A percentile compares a stretch with the other conserved stretches of the same genome.
phyloP scores from a whole-genome alignment of 1,284 basidiomycete genomes.

The Fistulinella staudtii region DNA sequence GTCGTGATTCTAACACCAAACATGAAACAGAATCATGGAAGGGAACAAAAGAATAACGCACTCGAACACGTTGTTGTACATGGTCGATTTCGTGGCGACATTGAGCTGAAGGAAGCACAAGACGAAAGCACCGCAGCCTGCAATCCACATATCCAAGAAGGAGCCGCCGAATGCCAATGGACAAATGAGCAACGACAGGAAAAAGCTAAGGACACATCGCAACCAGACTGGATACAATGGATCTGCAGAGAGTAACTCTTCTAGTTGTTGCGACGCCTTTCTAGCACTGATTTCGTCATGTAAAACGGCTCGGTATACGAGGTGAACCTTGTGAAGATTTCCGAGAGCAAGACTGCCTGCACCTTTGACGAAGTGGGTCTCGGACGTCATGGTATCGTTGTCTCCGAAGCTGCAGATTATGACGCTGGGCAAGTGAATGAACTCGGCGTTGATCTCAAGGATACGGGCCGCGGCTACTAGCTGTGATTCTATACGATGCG shows the following conservation, averaged over 20 bases:
- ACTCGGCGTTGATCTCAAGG: slow-evolving; percentile 79
- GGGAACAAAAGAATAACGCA: slow-evolving; percentile 39
- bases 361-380: slow-evolving; percentile 80
- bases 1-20: slow-evolving; percentile 62
- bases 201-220: slow-evolving; percentile 66
- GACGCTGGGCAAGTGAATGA: slow-evolving; percentile 75
- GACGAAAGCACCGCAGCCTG: slow-evolving; percentile 63
- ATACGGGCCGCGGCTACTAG: slow-evolving; percentile 73
- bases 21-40: slow-evolving; percentile 14
- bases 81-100: slow-evolving; percentile 66
- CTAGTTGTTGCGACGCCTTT: slow-evolving; percentile 53
- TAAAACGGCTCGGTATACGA: slow-evolving; percentile 74
- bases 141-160: slow-evolving; percentile 77
- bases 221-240: slow-evolving; percentile 58
- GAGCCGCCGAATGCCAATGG: slow-evolving; percentile 83
- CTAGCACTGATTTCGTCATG: slow-evolving; percentile 82
- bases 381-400: slow-evolving; percentile 70
- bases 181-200: slow-evolving; percentile 70
- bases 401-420: slow-evolving; percentile 84
- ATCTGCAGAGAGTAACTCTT: slow-evolving; percentile 47
- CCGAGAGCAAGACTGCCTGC: slow-evolving; percentile 72
- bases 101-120: slow-evolving; percentile 67
- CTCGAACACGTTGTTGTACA: slow-evolving; percentile 90
- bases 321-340: slow-evolving; percentile 71
- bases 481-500: slow-evolving; percentile 68